Evolutionary conservation across 2,329 filamentous ascomycete species (phyloP).

Genomic region (Aspergillus transmontanensis): DNA sequence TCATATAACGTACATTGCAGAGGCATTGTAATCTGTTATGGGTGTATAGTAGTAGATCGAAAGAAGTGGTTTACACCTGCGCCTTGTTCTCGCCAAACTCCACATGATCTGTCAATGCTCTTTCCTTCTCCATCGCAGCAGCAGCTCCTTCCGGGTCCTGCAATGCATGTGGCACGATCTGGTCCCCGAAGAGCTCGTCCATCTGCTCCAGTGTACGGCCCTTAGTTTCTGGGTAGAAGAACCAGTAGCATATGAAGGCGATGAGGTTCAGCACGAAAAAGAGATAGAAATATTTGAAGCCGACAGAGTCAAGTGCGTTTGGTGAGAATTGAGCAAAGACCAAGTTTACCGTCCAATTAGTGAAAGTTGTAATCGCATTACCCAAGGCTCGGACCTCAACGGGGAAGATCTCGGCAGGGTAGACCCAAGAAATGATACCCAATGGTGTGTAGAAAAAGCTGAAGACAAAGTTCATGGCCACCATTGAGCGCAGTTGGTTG

Average conservation of each 20-base stretch:
- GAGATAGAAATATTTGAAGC: constrained; percentile 52
- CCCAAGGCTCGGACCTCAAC: constrained; percentile 43
- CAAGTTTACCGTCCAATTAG: constrained; percentile 49
- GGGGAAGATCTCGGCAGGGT: constrained; percentile 50
- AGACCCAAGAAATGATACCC: constrained; percentile 48
- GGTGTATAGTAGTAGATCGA: background rate
- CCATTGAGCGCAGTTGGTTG: constrained; percentile 45
- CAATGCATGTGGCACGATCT: constrained; percentile 7
- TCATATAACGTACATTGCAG: background rate
- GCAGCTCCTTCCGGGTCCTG: constrained; percentile 3
- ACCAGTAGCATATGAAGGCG: constrained; percentile 37
- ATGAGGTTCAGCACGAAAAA: constrained; percentile 52
- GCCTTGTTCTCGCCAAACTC: background rate
- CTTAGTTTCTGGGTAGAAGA: constrained; percentile 37
- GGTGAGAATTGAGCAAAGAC: constrained; percentile 54
- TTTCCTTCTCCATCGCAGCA: constrained; percentile 1
- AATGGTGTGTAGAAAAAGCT: constrained; percentile 46
- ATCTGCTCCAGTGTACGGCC: constrained; percentile 33
- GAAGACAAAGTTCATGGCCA: constrained; percentile 51
- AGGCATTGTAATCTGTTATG: background rate
- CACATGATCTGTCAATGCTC: background rate
- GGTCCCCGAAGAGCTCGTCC: constrained; percentile 29
- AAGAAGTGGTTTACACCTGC: background rate
- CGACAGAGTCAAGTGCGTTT: constrained; percentile 42
- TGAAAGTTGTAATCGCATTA: constrained; percentile 45